Conservation (phyloP, 2,329 filamentous ascomycete genomes). For the Stagonosporopsis vannaccii region DNA sequence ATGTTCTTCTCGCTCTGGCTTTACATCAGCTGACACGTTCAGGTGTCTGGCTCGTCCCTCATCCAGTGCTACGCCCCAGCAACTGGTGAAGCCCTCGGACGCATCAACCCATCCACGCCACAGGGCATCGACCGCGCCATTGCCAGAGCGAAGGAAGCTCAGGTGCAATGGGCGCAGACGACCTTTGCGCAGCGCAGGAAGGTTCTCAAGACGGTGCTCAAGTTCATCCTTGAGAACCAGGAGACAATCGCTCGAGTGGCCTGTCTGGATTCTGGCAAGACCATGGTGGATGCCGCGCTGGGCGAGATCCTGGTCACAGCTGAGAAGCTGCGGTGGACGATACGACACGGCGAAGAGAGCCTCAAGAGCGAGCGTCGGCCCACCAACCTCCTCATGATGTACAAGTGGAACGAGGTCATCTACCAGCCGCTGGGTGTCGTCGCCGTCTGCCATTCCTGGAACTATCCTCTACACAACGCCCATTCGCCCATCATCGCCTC, state of each 20-base stretch:
- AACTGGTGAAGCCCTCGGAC: constrained; percentile 82
- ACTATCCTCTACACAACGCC: constrained; percentile 92
- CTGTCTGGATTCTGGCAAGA: constrained; percentile 94
- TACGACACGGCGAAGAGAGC: constrained; percentile 85
- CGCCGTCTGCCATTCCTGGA: constrained; percentile 93
- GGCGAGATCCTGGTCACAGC: constrained; percentile 93
- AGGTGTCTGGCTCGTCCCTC: constrained; percentile 68
- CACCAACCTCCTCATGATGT: constrained; percentile 91
- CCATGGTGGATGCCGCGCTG: constrained; percentile 89
- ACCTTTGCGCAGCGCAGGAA: constrained; percentile 78
- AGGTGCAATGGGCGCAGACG: constrained; percentile 78
- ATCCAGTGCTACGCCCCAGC: constrained; percentile 91
- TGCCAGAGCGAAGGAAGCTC: constrained; percentile 74
- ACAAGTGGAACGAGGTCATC: constrained; percentile 88
- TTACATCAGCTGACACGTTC: constrained; percentile 12
- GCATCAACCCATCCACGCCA: constrained; percentile 77
- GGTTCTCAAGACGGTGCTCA: constrained; percentile 81
- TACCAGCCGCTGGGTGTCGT: constrained; percentile 96
- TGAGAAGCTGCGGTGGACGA: constrained; percentile 95
- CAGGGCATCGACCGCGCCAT: constrained; percentile 82
- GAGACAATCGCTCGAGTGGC: constrained; percentile 84
- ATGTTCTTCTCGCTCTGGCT: neutral
- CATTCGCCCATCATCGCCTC: constrained; percentile 89
- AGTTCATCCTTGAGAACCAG: constrained; percentile 86
- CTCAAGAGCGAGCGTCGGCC: constrained; percentile 75